A percentile compares a stretch with the other conserved stretches of the same genome.
Conservation (phyloP, 768 basidiomycete species). For the Auricularia auricula-judae region DNA sequence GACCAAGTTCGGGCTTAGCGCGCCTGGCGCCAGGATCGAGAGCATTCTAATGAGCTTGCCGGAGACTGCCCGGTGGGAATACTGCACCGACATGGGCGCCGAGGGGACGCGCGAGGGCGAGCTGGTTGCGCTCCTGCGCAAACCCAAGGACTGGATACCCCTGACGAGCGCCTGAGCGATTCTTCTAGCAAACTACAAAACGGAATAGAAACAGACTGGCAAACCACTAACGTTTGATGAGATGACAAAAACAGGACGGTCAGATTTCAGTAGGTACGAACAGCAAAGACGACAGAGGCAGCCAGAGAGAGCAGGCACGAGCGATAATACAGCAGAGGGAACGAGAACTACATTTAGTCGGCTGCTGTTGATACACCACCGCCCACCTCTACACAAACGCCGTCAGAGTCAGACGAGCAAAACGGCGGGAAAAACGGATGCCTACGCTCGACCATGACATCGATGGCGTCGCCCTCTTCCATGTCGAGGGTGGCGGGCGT, state of each 20-base stretch:
- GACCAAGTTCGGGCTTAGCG: slow-evolving; percentile 77
- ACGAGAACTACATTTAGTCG: slow-evolving; percentile 4
- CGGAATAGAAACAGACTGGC: neutral
- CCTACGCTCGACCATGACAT: slow-evolving; percentile 94
- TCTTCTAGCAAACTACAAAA: neutral
- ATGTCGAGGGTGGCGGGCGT: slow-evolving; percentile 78
- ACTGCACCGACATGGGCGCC: slow-evolving; percentile 63
- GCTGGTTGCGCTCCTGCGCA: slow-evolving; percentile 48
- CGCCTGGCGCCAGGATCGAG: slow-evolving; percentile 79
- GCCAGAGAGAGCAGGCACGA: neutral
- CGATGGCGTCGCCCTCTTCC: slow-evolving; percentile 79
- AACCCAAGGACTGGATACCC: slow-evolving; percentile 50
- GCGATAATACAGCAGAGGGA: slow-evolving; percentile 3
- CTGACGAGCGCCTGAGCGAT: neutral
- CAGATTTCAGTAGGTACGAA: neutral
- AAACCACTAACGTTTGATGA: neutral
- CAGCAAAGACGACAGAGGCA: neutral
- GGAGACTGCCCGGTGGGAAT: slow-evolving; percentile 84
- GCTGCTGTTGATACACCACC: neutral
- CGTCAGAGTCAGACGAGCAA: neutral
- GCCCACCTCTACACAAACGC: slow-evolving; percentile 1
- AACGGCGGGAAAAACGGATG: slow-evolving; percentile 12
- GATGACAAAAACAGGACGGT: neutral
- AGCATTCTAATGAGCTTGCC: slow-evolving; percentile 87
- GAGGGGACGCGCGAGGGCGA: slow-evolving; percentile 56